Evolutionary conservation across 2,329 filamentous ascomycete genomes (phyloP), one percentile per base, ranked within the genome.

Genomic region (Colletotrichum trifolii): DNA sequence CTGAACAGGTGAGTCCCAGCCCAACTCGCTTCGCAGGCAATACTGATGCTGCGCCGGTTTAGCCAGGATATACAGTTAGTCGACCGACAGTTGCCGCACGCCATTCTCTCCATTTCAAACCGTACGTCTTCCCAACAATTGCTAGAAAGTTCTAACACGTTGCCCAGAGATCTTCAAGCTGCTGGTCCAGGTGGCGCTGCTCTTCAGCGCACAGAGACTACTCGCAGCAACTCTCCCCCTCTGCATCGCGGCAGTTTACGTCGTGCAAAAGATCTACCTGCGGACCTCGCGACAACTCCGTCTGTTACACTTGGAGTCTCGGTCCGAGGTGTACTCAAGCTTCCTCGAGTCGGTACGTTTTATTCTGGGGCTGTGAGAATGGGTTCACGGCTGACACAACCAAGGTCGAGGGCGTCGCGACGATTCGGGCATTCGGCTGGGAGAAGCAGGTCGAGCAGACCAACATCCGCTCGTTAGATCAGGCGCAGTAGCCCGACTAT

Each of bases 351-450:
- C 81, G 0, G 69, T 55, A 25, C 4, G 13, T 8, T 5, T 25
- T 25, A 1, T 25, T 25, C 4, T 25, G 25, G 25, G 25, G 25
- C 25, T 25, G 25, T 25, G 25, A 25, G 1, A 5, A 5, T 25
- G 25, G 25, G 25, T 25, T 25, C 25, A 5, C 25, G 4, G 25
- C 58, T 63, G 2, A 63, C 4, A 13, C 38, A 3, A n/a, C 8
- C 13, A 3, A 65, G 62, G 25, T 85, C 0, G 73, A 76, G 8
- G 84, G 84, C 0, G 68, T 86, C 0, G 67, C 77, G 1, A 86
- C 83, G 0, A 81, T 87, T 40, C 80, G 86, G 9, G 83, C 86
- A 1, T 88, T 87, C 65, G 81, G 81, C 3, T 88, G 85, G 86
- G 75, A 82, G 42, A 69, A 74, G 2, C 70, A 73, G 6, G 77